Base-by-base conservation (phyloP, 352 stramenopile species). In the Pythium monospermum region DNA sequence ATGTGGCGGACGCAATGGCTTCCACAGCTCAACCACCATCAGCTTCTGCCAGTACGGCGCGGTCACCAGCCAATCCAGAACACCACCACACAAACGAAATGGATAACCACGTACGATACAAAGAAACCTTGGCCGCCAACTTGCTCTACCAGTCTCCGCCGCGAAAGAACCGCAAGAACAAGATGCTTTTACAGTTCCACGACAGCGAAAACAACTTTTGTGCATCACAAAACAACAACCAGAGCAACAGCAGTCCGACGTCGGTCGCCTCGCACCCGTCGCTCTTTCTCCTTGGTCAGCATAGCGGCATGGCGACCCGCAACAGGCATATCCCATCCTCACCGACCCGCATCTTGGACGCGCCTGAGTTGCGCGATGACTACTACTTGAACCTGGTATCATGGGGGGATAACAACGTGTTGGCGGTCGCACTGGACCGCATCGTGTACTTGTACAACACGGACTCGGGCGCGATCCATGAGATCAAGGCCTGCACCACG, bases 341-440 rank as follows among this genome's bases (percentile, higher is more conserved):
- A 12, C 96, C 97, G 12, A 91, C 91, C 53, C 95, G 97, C 39
- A 53, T 99, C 42, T 70, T 99, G 33, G 97, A 99, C 72, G 96
- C 96, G 25, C 97, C 97, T 0, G 96, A 99, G 64, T 71, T 99
- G 23, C 86, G 98, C 58, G 97, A 99, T 69, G 96, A 99, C 68
- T 99, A 99, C 79, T 99, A 99, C 68, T 75, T 99, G 22, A 99
- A 99, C 65, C 80, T 99, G 38, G 68, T 99, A 8, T 97, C 94
- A 35, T 99, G 97, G 97, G 93, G 94, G 46, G 67, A 83, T 38
- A 97, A 91, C 66, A 98, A 99, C 68, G 67, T 98, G 39, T 70
- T 99, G 22, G 96, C 96, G 2, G 95, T 99, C 6, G 96, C 96
- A n/a, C 76, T 99, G 28, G 83, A 83, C 11, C 90, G 98, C 61